Base-by-base conservation (phyloP, 2,329 filamentous ascomycete genomes). In the Monosporascus sp. region DNA sequence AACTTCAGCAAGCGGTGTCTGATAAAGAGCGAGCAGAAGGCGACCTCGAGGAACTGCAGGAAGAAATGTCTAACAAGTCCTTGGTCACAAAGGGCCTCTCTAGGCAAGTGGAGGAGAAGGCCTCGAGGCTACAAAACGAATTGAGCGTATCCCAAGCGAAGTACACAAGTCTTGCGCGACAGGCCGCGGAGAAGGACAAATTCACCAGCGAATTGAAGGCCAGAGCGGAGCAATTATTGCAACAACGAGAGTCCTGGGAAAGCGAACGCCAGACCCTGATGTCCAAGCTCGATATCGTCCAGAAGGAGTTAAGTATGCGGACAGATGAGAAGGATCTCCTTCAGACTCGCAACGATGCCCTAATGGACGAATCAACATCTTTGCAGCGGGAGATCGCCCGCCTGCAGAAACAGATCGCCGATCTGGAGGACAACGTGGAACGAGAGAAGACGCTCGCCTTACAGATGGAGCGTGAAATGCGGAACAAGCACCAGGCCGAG, bases 61-160 rank as follows among this genome's bases (percentile, higher is more conserved):
- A 89, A 51, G 88, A 91, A 62, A 83, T 91, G 79, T 80, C 87
- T 22, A 86, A 92, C 70, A 91, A 91, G 62, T 92, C 88, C 0
- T 79, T 91, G 38, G 83, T 84, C 51, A 88, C 87, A 14, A 91
- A 88, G 65, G 87, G 86, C 2, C 76, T 90, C 8, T 88, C 84
- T 50, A 81, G 87, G 35, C 88, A 92, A 69, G 78, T 90, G 19
- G 87, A 92, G 63, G 87, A 89, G 60, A 89, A 85, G 68, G 73
- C 84, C 8, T 72, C 76, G 50, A 82, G 83, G 35, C 72, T 92
- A 9, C 86, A 91, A 60, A 74, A 80, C 46, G 87, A 91, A 53
- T 71, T 90, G 6, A 80, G 82, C 53, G 72, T 72, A 55, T 72
- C 77, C 19, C 72, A 75, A 20, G 69, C 76, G 20, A 78, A 78